phyloP scores from a whole-genome alignment of 148 eudicot genomes.

The Fagopyrum tataricum region DNA sequence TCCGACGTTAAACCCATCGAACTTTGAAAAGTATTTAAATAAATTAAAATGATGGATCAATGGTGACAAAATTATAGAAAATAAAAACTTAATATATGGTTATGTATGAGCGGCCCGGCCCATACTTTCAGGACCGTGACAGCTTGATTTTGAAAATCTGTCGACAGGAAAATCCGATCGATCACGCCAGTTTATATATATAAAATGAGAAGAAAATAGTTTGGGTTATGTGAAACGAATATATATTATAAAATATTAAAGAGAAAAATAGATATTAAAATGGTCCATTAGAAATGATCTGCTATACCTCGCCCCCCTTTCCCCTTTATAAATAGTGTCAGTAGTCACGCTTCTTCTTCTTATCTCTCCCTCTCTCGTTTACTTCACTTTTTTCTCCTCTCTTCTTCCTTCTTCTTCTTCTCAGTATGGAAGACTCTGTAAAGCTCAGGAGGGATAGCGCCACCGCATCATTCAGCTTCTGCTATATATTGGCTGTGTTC shows the following conservation, averaged over 20 bases:
- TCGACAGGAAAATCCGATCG: constrained; percentile 13
- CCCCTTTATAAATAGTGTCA: constrained; percentile 26
- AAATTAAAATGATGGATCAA: no score
- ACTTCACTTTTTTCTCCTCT: no score
- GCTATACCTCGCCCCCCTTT: constrained; percentile 1
- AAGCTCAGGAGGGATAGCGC: constrained; percentile 99
- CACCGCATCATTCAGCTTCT: constrained; percentile 10
- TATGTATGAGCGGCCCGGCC: background rate
- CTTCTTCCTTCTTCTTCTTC: constrained; percentile 4
- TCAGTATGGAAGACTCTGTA: constrained; percentile 28
- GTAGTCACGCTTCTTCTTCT: constrained; percentile 17
- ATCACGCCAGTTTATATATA: constrained; percentile 8
- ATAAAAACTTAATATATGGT: background rate
- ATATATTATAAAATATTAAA: background rate
- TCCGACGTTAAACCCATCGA: no score
- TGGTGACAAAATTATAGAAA: no score
- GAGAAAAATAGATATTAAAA: background rate
- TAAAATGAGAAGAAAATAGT: background rate
- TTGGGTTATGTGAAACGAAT: background rate
- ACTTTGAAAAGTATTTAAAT: no score
- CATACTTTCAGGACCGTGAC: constrained; percentile 12
- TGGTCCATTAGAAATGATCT: background rate
- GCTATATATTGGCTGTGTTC: background rate
- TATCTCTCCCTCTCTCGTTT: background rate
- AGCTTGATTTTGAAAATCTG: constrained; percentile 13